These are phyloP conservation scores for Tulasnella sp. DNA, from an alignment of 768 basidiomycete genomes.

Conservation along the genomic window DNA sequence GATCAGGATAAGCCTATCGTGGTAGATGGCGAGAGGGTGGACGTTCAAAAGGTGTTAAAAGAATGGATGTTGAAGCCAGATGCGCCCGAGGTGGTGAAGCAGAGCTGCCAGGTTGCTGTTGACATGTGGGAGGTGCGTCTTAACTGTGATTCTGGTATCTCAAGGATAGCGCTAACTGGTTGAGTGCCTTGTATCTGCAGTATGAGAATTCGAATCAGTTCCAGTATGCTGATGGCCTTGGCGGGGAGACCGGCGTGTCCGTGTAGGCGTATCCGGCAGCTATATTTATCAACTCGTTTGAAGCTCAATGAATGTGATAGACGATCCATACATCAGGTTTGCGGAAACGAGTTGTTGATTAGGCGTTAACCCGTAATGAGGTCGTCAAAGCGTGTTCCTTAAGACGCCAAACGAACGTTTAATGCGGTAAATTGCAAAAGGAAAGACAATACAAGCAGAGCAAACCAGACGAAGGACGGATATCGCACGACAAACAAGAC, in stretches of 20 bases:
- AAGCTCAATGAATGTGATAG: too few relatives aligned
- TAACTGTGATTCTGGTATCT: background rate
- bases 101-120: slow-evolving; percentile 92
- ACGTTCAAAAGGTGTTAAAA: slow-evolving; percentile 75
- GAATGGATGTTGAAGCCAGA: slow-evolving; percentile 75
- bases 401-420: background rate
- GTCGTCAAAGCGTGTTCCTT: background rate
- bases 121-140: slow-evolving; percentile 88
- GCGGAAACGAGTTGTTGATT: too few relatives aligned
- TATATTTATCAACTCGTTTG: too few relatives aligned
- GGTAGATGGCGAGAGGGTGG: slow-evolving; percentile 43
- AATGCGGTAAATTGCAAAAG: background rate
- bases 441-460: background rate
- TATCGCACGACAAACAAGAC: background rate
- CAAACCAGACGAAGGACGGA: background rate
- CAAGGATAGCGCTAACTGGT: slow-evolving; percentile 3
- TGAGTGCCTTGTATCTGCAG: slow-evolving; percentile 28
- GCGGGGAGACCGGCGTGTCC: background rate
- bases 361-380: too few relatives aligned
- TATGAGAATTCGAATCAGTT: slow-evolving; percentile 74
- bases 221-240: slow-evolving; percentile 57
- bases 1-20: slow-evolving; percentile 20
- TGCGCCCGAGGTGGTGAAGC: slow-evolving; percentile 79
- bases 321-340: too few relatives aligned
- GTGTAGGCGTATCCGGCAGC: background rate